These are phyloP conservation scores for Camillea tinctor DNA, from an alignment of 2,329 filamentous ascomycete genomes.

Conservation along the genomic window DNA sequence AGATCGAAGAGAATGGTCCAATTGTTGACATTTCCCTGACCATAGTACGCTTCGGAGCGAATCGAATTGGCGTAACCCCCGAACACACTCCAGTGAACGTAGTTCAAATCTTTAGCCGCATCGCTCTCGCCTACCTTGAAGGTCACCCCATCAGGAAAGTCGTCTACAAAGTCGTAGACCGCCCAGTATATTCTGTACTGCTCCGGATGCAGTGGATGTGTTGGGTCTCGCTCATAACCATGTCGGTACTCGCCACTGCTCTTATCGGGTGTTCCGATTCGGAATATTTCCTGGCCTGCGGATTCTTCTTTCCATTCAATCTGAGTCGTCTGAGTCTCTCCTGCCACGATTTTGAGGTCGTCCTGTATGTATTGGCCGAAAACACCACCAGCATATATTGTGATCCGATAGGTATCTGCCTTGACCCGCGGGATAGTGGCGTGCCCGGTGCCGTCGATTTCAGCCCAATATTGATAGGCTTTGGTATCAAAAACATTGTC, in stretches of 20 bases:
- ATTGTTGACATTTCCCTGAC: conserved; percentile 51
- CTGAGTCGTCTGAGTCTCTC: conserved; percentile 37
- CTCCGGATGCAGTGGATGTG: conserved; percentile 36
- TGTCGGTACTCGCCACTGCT: conserved; percentile 60
- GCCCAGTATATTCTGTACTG: conserved; percentile 63
- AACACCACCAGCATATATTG: conserved; percentile 60
- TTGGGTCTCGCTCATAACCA: conserved; percentile 47
- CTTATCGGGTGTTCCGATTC: conserved; percentile 62
- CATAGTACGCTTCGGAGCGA: conserved; percentile 41
- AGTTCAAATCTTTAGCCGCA: conserved; percentile 54
- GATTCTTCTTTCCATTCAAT: conserved; percentile 50
- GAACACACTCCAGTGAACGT: conserved; percentile 65
- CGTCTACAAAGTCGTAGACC: conserved; percentile 55
- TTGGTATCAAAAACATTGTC: conserved; percentile 54
- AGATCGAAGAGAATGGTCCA: conserved; percentile 58
- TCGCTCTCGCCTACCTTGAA: conserved; percentile 56
- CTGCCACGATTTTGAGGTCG: conserved; percentile 42
- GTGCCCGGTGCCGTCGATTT: conserved; percentile 45
- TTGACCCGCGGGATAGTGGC: conserved; percentile 55
- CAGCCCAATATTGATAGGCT: conserved; percentile 64
- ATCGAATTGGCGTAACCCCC: conserved; percentile 52
- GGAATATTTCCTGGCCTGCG: conserved; percentile 50
- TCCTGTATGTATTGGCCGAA: conserved; percentile 61
- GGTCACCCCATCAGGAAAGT: conserved; percentile 58
- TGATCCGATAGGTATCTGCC: conserved; percentile 59